These are phyloP conservation scores for Paracamarosporium sp. DNA, from an alignment of 2,329 filamentous ascomycete species.

Conservation along the genomic window DNA sequence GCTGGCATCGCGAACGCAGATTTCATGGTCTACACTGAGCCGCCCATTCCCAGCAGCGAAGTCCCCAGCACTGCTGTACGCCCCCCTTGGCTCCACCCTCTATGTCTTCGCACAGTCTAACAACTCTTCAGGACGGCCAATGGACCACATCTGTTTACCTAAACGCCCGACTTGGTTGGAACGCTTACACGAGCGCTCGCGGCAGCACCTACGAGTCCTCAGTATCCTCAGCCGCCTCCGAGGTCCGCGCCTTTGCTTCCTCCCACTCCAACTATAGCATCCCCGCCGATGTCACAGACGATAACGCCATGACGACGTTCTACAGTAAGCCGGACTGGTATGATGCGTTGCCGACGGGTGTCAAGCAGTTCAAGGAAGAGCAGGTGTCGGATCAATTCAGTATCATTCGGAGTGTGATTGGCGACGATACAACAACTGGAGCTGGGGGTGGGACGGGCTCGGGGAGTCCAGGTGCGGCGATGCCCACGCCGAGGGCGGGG, in stretches of 20 bases:
- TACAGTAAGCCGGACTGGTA: slow-evolving; percentile 36
- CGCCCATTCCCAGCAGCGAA: slow-evolving; percentile 34
- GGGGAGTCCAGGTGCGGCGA: slow-evolving; percentile 25
- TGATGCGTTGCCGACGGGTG: slow-evolving; percentile 33
- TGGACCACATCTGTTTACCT: slow-evolving; percentile 38
- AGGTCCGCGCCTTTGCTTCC: slow-evolving; percentile 31
- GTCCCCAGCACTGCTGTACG: slow-evolving; percentile 28
- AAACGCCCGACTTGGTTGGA: slow-evolving; percentile 33
- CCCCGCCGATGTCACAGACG: slow-evolving; percentile 32
- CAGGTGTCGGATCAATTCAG: slow-evolving; percentile 40
- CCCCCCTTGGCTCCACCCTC: neutral
- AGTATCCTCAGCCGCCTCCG: slow-evolving; percentile 30
- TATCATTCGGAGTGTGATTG: slow-evolving; percentile 32
- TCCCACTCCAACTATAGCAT: slow-evolving; percentile 33
- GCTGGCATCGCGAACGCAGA: slow-evolving; percentile 28
- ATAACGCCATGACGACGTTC: slow-evolving; percentile 26
- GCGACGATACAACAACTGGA: neutral
- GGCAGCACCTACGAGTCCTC: slow-evolving; percentile 35
- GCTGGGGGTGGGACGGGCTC: slow-evolving; percentile 21
- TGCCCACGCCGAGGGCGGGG: slow-evolving; percentile 27
- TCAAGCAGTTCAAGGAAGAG: slow-evolving; percentile 37
- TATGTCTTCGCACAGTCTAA: neutral
- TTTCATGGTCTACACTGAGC: slow-evolving; percentile 41
- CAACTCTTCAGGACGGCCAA: slow-evolving; percentile 20
- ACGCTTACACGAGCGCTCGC: slow-evolving; percentile 24